These are phyloP conservation scores for Fusarium brevicatenulatum DNA, from an alignment of 2,329 filamentous ascomycete genomes.

Conservation along the genomic window DNA sequence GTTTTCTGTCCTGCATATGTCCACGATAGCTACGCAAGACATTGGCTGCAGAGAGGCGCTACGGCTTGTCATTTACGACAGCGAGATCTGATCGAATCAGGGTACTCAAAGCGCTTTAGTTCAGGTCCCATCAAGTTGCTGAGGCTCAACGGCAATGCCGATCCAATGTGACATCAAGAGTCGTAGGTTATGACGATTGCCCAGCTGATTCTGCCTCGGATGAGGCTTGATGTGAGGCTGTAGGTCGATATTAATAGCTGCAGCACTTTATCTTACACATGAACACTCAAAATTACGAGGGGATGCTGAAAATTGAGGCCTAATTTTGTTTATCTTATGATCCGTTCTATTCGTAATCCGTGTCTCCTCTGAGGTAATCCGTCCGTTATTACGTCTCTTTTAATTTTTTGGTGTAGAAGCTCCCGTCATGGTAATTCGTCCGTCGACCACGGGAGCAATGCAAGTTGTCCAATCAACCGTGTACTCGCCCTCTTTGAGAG, in stretches of 20 bases:
- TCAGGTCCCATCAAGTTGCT: constrained; percentile 5
- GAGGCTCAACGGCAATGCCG: neutral
- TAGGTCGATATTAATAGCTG: neutral
- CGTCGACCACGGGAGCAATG: constrained; percentile 81
- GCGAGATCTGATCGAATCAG: constrained; percentile 12
- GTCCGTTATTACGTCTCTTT: neutral
- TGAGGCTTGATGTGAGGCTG: neutral
- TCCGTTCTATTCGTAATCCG: neutral
- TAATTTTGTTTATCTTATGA: constrained; percentile 1
- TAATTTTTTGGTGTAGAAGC: constrained; percentile 22
- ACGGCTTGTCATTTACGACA: constrained; percentile 23
- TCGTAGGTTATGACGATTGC: neutral
- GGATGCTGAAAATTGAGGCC: neutral
- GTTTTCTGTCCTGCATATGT: neutral
- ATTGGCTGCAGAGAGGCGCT: constrained; percentile 2
- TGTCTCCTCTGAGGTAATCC: neutral
- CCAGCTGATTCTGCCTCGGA: neutral
- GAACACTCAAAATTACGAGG: neutral
- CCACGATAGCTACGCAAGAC: neutral
- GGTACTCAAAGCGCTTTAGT: neutral
- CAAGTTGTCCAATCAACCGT: constrained; percentile 82
- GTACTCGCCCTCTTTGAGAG: constrained; percentile 67
- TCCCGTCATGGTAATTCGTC: constrained; percentile 70
- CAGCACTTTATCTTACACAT: neutral
- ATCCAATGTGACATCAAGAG: constrained; percentile 4